phyloP scores from a whole-genome alignment of 2,329 filamentous ascomycete species.

The Aspergillus flavus region DNA sequence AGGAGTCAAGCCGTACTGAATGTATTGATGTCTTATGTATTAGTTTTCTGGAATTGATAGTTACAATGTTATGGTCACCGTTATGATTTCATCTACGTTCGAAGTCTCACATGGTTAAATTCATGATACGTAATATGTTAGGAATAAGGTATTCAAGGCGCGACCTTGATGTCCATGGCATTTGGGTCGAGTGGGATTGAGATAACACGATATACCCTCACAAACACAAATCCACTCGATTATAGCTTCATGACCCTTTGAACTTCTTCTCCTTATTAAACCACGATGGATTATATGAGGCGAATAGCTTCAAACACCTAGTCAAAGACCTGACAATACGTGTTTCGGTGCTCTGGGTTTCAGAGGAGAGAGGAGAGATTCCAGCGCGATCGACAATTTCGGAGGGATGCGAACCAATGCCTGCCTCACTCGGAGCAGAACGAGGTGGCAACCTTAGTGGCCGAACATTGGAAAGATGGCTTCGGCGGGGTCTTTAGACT shows the following conservation, averaged over 20 bases:
- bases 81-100: background rate
- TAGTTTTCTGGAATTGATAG: background rate
- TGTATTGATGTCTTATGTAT: conserved; percentile 3
- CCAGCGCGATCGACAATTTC: background rate
- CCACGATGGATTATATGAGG: background rate
- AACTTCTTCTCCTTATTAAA: background rate
- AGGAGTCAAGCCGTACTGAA: conserved; percentile 32
- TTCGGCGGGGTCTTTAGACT: background rate
- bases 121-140: background rate
- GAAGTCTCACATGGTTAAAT: background rate
- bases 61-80: background rate
- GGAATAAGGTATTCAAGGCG: no score
- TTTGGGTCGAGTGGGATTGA: no score
- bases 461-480: background rate
- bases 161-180: no score
- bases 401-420: background rate
- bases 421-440: background rate
- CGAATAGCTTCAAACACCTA: background rate
- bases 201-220: background rate
- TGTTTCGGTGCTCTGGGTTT: background rate
- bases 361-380: background rate
- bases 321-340: background rate
- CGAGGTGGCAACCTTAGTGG: background rate
- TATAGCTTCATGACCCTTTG: background rate
- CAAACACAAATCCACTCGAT: background rate